phyloP scores from a whole-genome alignment of 2,329 filamentous ascomycete genomes.

The Colletotrichum sidae region DNA sequence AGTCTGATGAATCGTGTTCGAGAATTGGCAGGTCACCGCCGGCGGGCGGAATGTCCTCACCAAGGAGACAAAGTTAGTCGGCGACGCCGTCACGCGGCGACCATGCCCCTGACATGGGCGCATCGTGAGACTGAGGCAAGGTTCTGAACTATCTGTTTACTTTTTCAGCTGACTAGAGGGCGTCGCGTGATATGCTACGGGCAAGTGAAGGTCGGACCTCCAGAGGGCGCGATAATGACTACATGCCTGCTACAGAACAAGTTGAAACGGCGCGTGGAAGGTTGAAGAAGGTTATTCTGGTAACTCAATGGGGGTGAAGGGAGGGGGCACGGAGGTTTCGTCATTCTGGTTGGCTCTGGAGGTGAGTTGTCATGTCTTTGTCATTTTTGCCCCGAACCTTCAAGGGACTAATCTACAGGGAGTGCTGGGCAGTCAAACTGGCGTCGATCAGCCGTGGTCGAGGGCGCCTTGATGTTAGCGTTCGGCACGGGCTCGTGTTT shows the following conservation, averaged over 20 bases:
- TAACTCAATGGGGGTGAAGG: slow-evolving; percentile 10
- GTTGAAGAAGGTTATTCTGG: slow-evolving; percentile 14
- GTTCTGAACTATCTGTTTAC: slow-evolving; percentile 18
- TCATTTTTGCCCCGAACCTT: slow-evolving; percentile 12
- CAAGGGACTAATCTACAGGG: neutral
- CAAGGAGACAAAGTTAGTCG: neutral
- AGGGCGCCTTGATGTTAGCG: neutral
- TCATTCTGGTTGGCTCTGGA: neutral
- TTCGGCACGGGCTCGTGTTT: neutral
- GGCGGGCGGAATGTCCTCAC: slow-evolving; percentile 11
- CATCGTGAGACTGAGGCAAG: slow-evolving; percentile 26
- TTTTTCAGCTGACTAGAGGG: neutral
- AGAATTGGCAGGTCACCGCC: neutral
- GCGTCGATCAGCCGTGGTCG: neutral
- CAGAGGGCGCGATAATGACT: neutral
- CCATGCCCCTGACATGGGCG: neutral
- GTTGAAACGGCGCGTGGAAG: slow-evolving; percentile 29
- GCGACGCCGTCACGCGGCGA: neutral
- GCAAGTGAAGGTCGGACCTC: slow-evolving; percentile 9
- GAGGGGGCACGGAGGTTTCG: neutral
- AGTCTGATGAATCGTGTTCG: slow-evolving; percentile 1
- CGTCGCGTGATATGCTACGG: slow-evolving; percentile 8
- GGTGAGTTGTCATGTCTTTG: slow-evolving; percentile 24
- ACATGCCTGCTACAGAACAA: slow-evolving; percentile 26
- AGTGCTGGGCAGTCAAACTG: neutral